A percentile compares a stretch with the other conserved stretches of the same genome.
These are phyloP conservation scores for Noccaea bulbosa DNA, from an alignment of 345 rosid species.

Conservation along the genomic window DNA sequence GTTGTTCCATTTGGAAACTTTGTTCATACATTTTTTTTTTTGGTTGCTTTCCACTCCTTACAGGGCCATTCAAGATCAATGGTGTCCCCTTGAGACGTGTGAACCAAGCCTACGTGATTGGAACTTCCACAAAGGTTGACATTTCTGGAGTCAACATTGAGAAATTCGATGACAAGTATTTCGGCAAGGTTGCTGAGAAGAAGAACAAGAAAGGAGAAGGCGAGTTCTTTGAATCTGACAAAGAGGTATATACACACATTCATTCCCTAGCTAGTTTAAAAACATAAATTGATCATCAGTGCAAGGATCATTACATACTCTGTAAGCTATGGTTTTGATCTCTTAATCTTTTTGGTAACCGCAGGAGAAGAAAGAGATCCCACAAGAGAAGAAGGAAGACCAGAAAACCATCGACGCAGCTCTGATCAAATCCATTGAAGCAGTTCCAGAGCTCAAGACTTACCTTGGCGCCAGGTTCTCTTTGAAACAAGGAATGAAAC, in stretches of 20 bases:
- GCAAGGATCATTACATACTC: too few relatives aligned
- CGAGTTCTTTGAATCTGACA: constrained; percentile 82
- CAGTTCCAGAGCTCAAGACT: constrained; percentile 73
- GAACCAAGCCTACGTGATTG: constrained; percentile 68
- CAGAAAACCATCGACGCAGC: constrained; percentile 72
- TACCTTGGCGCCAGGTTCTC: constrained; percentile 89
- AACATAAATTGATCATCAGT: too few relatives aligned
- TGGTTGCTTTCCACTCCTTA: background rate
- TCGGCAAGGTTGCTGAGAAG: constrained; percentile 71
- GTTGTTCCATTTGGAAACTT: background rate
- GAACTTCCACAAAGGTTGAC: constrained; percentile 76
- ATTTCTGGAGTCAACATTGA: constrained; percentile 55
- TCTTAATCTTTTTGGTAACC: background rate
- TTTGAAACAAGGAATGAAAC: constrained; percentile 77
- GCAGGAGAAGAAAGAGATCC: constrained; percentile 69
- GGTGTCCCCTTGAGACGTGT: constrained; percentile 76
- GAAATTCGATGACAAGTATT: constrained; percentile 65
- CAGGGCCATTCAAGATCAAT: constrained; percentile 82
- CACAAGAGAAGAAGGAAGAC: constrained; percentile 81
- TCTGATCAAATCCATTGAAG: constrained; percentile 66
- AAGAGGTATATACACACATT: constrained; percentile 54
- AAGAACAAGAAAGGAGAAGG: constrained; percentile 78
- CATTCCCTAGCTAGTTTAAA: too few relatives aligned
- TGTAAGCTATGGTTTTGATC: too few relatives aligned
- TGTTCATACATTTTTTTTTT: background rate